Base-by-base conservation (phyloP, 202 grass and related monocot genomes). In the Bolboschoenoplectus hybrid region DNA sequence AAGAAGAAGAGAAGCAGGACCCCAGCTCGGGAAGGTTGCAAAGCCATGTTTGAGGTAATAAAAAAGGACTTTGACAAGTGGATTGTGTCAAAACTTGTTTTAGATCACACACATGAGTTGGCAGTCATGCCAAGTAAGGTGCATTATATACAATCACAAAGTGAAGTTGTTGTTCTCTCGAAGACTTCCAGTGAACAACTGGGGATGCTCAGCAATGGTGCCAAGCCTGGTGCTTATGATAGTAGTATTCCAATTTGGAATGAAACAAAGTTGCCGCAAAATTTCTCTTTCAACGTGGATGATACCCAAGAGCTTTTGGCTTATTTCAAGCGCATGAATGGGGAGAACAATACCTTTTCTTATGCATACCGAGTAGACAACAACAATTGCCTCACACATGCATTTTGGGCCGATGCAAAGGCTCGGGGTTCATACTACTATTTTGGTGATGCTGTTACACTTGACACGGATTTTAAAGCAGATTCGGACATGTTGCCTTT, bases 291-390 rank as follows among this genome's bases (percentile, higher is more conserved):
- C 87, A 91, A 90, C 5, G 68, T 89, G 45, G 87, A 87, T 62
- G 89, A 87, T 79, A 90, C 92, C 13, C 66, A 93, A 70, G 93
- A 92, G 55, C 86, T 99, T 85, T 88, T 98, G 85, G 93, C 87
- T 80, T 96, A 94, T 55, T 94, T 99, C 67, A 96, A 96, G 58
- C 88, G 85, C 53, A 94, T 91, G 97, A 92, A 96, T 73, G 87
- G 88, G 56, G 97, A 99, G 70, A 93, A 99, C 82, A 89, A 90
- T 62, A 88, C 97, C 1, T 99, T 94, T 91, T 99, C 90, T 84
- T 99, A 99, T 87, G 93, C 93, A 76, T 91, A 96, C 87, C 97
- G 93, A 88, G 93, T 96, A 67, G 90, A 92, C 16, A 94, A 99
- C 55, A 93, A 93, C 38, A 94, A 91, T 89, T 94, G 93, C 14